These are phyloP conservation scores for Carpinus viminea DNA, from an alignment of 306 rosid genomes.

Conservation along the genomic window DNA sequence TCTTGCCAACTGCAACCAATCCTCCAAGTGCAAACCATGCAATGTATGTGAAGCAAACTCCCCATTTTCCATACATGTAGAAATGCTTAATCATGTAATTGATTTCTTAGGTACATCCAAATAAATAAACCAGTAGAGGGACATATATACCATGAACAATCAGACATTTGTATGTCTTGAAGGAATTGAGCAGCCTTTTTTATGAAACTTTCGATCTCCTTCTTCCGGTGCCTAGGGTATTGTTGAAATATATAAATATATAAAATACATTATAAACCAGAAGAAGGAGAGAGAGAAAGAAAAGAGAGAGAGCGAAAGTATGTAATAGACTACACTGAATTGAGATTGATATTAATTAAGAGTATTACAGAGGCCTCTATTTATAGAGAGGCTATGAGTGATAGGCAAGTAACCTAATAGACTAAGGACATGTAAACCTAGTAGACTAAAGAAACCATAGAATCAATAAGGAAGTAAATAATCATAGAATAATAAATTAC, in stretches of 20 bases:
- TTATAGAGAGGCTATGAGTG: too few species aligned
- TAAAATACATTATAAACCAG: too few species aligned
- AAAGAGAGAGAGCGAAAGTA: too few species aligned
- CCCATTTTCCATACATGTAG: slow-evolving; percentile 54
- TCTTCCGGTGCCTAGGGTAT: slow-evolving; percentile 42
- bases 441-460: too few species aligned
- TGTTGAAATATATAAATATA: too few species aligned
- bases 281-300: too few species aligned
- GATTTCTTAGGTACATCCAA: too few species aligned
- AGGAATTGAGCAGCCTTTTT: slow-evolving; percentile 36
- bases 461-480: too few species aligned
- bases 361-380: not conserved
- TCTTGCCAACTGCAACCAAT: slow-evolving; percentile 55
- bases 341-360: too few species aligned
- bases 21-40: slow-evolving; percentile 67
- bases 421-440: too few species aligned
- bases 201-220: slow-evolving; percentile 42
- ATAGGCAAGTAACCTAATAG: too few species aligned
- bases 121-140: not conserved
- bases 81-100: not conserved
- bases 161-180: slow-evolving; percentile 38
- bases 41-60: slow-evolving; percentile 66
- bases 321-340: not conserved
- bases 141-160: slow-evolving; percentile 41
- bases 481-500: too few species aligned